Evolutionary conservation across 192 early-diverging fungal genomes (phyloP).

Genomic region (Rhizophagus sp.): DNA sequence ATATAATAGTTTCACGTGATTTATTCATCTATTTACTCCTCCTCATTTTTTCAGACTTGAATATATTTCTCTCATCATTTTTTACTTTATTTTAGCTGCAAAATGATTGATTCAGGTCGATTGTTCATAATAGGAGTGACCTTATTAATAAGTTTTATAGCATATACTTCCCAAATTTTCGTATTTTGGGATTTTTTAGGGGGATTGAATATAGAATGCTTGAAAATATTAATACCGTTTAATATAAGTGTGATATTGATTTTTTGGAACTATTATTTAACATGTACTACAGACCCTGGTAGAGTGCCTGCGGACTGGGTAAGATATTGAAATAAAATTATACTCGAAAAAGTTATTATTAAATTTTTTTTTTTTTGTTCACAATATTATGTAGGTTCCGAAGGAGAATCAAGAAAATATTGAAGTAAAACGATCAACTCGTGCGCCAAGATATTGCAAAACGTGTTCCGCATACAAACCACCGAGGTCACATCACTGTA

Average conservation of each 20-base stretch:
- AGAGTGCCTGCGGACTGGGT: constrained; percentile 64
- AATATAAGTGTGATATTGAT: constrained; percentile 76
- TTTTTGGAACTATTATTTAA: constrained; percentile 87
- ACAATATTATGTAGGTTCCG: constrained; percentile 42
- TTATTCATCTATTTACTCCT: too few relatives aligned
- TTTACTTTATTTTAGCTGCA: not conserved
- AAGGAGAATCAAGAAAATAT: constrained; percentile 45
- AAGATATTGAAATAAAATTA: not conserved
- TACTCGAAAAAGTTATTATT: not conserved
- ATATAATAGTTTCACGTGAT: too few relatives aligned
- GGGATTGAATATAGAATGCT: constrained; percentile 39
- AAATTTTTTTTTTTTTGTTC: constrained; percentile 23
- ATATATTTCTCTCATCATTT: too few relatives aligned
- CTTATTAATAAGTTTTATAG: constrained; percentile 61
- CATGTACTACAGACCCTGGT: constrained; percentile 79
- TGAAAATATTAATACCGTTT: constrained; percentile 67
- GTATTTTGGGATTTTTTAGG: constrained; percentile 60
- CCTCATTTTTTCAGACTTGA: too few relatives aligned
- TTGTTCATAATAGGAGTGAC: constrained; percentile 56
- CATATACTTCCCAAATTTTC: constrained; percentile 61
- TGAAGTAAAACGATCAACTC: constrained; percentile 68
- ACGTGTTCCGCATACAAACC: constrained; percentile 67
- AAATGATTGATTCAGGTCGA: constrained; percentile 25
- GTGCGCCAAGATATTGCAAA: constrained; percentile 70
- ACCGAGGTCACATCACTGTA: constrained; percentile 79